Percentiles rank a stretch among this genome's conserved stretches.
Conservation (phyloP, 164 flowering plant species). For the Cinnamomum micranthum region DNA sequence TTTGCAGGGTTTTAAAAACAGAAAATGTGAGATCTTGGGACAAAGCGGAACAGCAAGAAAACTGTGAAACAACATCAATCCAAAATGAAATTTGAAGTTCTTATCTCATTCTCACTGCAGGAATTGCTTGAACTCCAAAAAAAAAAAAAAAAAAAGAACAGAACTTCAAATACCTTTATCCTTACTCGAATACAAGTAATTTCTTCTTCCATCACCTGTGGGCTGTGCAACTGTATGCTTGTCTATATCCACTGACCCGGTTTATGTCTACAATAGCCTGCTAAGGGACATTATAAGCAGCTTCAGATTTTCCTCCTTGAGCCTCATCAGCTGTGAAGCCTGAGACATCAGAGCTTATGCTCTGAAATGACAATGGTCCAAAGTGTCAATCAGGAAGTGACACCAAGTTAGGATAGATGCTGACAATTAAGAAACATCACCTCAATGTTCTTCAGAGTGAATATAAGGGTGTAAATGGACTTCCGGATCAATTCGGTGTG, state of each 20-base stretch:
- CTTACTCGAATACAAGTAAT: not conserved
- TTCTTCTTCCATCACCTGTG: not conserved
- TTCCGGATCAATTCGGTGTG: constrained; percentile 70
- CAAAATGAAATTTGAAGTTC: not conserved
- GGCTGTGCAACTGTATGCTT: not conserved
- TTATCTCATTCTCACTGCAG: not conserved
- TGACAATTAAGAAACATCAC: constrained; percentile 23
- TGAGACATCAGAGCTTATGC: constrained; percentile 68
- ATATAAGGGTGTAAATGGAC: constrained; percentile 62
- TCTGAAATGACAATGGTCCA: constrained; percentile 32
- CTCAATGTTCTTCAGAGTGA: constrained; percentile 89
- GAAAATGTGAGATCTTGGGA: no score
- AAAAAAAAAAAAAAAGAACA: no score
- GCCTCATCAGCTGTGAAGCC: constrained; percentile 93
- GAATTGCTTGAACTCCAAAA: no score
- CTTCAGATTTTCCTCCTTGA: constrained; percentile 64
- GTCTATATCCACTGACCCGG: not conserved
- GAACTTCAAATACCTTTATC: no score
- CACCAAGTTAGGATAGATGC: not conserved
- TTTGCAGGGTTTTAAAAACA: no score
- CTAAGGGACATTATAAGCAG: constrained; percentile 81
- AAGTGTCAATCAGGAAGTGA: not conserved
- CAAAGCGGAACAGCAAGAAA: not conserved
- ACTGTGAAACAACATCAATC: not conserved
- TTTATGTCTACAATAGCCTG: constrained; percentile 50